Base-by-base conservation (phyloP, 345 rosid genomes). In the Rhizophora apiculata region DNA sequence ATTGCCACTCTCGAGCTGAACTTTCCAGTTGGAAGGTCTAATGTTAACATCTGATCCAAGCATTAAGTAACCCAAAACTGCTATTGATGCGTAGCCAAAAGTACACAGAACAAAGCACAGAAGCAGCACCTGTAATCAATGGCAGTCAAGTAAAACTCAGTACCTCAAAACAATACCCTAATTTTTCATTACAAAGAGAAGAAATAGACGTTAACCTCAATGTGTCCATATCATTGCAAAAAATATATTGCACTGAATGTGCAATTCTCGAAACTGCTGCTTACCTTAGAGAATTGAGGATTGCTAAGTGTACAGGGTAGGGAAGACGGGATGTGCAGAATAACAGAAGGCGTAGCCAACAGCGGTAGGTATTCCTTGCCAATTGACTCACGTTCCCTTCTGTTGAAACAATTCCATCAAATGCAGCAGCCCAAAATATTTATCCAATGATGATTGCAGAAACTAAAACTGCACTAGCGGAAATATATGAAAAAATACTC, bases 281-380 rank as follows among this genome's bases (percentile, higher is more conserved):
- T 91, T 82, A 91, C 98, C 52, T 80, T 76, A 21, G 94, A 81
- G 84, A 91, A 93, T 56, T 91, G 97, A 18, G 74, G 89, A 68
- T 86, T 93, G 71, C 84, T 89, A 89, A 72, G 77, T 84, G 80
- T 93, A 93, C 3, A 93, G 81, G 13, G 91, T 88, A 5, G 98
- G 98, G 65, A 91, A 93, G 52, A 93, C 94, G 0, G 98, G 98
- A 74, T 93, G 98, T 1, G 96, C 97, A 31, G 97, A 89, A 20
- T 84, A 93, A 69, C 98, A 93, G 79, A 93, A 93, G n/a, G 88
- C 84, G 34, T 88, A 85, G 73, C 98, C 91, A 56, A 93, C 79
- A 1, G 98, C 87, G 8, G 92, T 89, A 3, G 91, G 80, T 30
- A 91, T 71, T 74, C 97, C 94, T 16, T 68, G 74, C 84, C 77